These are phyloP conservation scores for Calonectria crousiana DNA, from an alignment of 2,329 filamentous ascomycete species.

Conservation along the genomic window DNA sequence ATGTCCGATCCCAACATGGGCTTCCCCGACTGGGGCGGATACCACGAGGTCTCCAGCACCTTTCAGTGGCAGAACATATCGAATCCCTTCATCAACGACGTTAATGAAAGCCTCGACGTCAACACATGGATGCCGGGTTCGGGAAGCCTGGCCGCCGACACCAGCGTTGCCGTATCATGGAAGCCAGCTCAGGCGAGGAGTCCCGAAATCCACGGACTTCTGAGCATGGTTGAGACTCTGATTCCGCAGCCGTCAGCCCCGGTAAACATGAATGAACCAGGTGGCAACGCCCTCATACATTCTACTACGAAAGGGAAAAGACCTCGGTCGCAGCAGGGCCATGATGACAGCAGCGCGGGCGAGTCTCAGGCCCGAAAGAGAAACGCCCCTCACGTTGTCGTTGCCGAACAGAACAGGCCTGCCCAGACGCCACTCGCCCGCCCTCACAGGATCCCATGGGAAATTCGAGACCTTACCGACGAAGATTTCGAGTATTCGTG, in stretches of 20 bases:
- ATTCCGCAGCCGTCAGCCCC: not conserved
- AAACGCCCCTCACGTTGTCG: not conserved
- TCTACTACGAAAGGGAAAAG: not conserved
- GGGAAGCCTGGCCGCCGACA: not conserved
- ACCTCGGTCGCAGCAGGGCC: not conserved
- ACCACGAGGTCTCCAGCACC: not conserved
- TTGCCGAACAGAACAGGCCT: not conserved
- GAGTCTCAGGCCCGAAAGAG: not conserved
- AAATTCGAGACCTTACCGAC: not conserved
- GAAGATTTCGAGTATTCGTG: conserved; percentile 19
- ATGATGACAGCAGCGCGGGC: not conserved
- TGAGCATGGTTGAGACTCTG: not conserved
- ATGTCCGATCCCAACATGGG: not conserved
- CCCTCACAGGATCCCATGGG: not conserved
- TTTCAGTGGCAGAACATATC: not conserved
- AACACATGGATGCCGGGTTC: not conserved
- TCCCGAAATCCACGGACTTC: not conserved
- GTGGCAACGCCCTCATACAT: not conserved
- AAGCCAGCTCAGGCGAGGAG: not conserved
- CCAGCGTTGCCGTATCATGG: not conserved
- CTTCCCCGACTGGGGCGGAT: not conserved
- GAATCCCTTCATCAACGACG: not conserved
- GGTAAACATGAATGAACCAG: not conserved
- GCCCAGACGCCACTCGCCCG: not conserved
- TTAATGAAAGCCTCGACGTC: not conserved